Base-by-base conservation (phyloP, 768 basidiomycete species). In the Imleria badia region DNA sequence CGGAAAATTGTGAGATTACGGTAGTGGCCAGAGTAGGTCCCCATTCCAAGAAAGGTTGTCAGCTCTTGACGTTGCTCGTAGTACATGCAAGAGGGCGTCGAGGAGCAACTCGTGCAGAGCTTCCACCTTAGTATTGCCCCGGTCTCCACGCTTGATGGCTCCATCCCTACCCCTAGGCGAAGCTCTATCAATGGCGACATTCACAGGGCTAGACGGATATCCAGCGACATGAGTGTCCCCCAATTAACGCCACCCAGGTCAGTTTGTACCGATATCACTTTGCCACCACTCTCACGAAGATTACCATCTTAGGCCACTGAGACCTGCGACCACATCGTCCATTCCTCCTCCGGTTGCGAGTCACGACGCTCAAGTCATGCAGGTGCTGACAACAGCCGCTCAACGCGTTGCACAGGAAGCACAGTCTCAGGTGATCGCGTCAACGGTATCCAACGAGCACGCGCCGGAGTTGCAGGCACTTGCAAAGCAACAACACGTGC, bases 401-500 rank as follows among this genome's bases (percentile, higher is more conserved):
- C 85, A 89, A 62, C 85, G 87, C 41, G 86, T 92, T 22, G 86
- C 86, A 12, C 84, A 87, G 65, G 84, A 87, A 64, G 84, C 81
- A 13, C 85, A 87, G 59, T 83, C 81, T 7, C 86, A 89, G 64
- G 78, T 84, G 40, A 80, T 85, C 51, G 81, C 78, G 17, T 74
- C 78, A 19, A 74, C 77, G 22, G 72, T 71, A 29, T 76, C 79
- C n/a, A 78, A 75, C 48, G 75, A 75, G 31, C 69, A 73, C 29
- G 73, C 70, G 17, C 73, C 70, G 9, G 78, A 85, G 60, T 67
- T 89, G 12, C 81, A 87, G 64, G 84, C 84, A 23, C 81, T 93
- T 48, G 86, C 81, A 46, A 89, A 89, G 68, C 90, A 92, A 74
- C 89, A 88, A 63, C 84, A 90, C 60, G 87, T 92, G 52, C 77